Percentiles rank a stretch among this genome's conserved stretches.
phyloP scores from a whole-genome alignment of 805 yeast genomes.

The Candida sakaeoensis region DNA sequence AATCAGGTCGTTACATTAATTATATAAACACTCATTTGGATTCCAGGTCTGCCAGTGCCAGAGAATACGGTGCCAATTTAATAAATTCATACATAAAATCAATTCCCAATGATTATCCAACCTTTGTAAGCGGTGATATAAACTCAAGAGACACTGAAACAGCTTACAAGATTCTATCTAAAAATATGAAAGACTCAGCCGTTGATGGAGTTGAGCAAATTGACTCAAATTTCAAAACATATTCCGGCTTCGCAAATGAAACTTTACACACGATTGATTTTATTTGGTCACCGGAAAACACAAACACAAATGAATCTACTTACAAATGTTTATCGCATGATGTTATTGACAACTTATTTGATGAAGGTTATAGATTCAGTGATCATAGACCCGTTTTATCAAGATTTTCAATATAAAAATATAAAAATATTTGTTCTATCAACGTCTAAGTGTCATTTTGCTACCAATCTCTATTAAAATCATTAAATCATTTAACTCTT shows the following conservation, averaged over 20 bases:
- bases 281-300: conserved; percentile 28
- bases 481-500: too few relatives aligned
- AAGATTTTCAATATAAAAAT: neutral
- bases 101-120: conserved; percentile 17
- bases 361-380: conserved; percentile 26
- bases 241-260: conserved; percentile 12
- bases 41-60: conserved; percentile 31
- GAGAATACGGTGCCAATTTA: conserved; percentile 41
- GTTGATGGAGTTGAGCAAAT: conserved; percentile 15
- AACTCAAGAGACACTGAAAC: conserved; percentile 32
- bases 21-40: conserved; percentile 40
- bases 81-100: conserved; percentile 36
- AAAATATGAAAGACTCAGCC: conserved; percentile 15
- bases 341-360: conserved; percentile 32
- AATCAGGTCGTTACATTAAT: conserved; percentile 21
- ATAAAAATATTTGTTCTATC: too few relatives aligned
- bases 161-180: conserved; percentile 24
- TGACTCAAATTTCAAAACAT: conserved; percentile 24
- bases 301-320: conserved; percentile 11
- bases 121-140: conserved; percentile 50
- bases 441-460: too few relatives aligned
- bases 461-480: too few relatives aligned
- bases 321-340: conserved; percentile 21
- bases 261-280: conserved; percentile 36
- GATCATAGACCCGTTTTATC: conserved; percentile 45